Evolutionary conservation across 495 filamentous ascomycete genomes (phyloP).

Genomic region (Xylaria sp.): DNA sequence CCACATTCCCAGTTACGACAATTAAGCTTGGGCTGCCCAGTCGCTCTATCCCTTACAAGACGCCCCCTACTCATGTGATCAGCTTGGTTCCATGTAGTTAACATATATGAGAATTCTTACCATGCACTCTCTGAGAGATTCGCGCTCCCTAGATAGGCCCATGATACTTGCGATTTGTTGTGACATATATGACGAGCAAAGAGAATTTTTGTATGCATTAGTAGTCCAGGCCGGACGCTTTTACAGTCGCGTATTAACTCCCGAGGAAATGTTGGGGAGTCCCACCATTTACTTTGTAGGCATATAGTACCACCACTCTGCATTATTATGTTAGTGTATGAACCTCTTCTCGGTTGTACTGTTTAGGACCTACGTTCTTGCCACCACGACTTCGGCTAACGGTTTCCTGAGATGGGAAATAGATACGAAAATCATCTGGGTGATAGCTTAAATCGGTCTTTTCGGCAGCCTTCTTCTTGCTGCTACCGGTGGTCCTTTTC

Average conservation of each 20-base stretch:
- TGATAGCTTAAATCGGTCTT: conserved; percentile 46
- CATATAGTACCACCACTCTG: conserved; percentile 81
- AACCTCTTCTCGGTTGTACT: background rate
- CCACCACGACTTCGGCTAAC: conserved; percentile 69
- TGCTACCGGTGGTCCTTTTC: conserved; percentile 46
- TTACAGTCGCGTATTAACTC: conserved; percentile 75
- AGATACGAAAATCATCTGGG: conserved; percentile 68
- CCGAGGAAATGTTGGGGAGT: conserved; percentile 69
- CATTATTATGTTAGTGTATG: conserved; percentile 15
- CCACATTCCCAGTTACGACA: conserved; percentile 98
- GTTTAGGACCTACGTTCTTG: conserved; percentile 43
- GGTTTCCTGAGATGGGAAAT: conserved; percentile 82
- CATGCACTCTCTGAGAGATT: conserved; percentile 94
- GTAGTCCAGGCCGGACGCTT: conserved; percentile 67
- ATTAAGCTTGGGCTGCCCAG: conserved; percentile 72
- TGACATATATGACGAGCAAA: conserved; percentile 60
- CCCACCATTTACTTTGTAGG: conserved; percentile 72
- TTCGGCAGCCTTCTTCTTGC: conserved; percentile 40
- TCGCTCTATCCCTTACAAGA: conserved; percentile 68
- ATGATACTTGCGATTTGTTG: conserved; percentile 49
- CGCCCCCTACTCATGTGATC: conserved; percentile 63
- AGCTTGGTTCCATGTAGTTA: conserved; percentile 28
- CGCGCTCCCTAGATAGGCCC: conserved; percentile 90
- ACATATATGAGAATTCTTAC: conserved; percentile 53
- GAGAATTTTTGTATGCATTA: conserved; percentile 92